Conservation (phyloP, 805 yeast species). For the Saccharomycopsis lassenensis region DNA sequence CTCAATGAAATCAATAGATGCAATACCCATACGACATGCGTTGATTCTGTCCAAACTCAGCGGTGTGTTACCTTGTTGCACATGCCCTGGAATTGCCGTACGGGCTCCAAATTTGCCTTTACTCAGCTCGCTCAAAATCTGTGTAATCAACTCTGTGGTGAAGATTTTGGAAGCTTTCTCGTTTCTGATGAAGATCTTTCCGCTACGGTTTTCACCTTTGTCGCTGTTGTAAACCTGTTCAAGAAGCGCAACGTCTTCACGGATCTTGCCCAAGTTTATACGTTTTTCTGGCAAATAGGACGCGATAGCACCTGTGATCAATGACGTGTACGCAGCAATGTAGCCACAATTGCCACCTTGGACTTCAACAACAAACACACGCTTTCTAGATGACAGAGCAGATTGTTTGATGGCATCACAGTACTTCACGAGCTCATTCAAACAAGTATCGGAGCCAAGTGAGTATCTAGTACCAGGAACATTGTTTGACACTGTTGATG, state of each 20-base stretch:
- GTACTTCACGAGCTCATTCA: conserved; percentile 57
- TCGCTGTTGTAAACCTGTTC: conserved; percentile 49
- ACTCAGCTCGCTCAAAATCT: conserved; percentile 50
- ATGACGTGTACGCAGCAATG: conserved; percentile 57
- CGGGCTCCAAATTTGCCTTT: conserved; percentile 61
- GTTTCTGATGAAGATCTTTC: conserved; percentile 58
- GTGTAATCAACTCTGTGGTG: conserved; percentile 58
- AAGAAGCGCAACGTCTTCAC: conserved; percentile 53
- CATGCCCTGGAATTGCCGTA: conserved; percentile 80
- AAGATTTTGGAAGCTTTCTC: conserved; percentile 54
- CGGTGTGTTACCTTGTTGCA: conserved; percentile 76
- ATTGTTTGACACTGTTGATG: conserved; percentile 71
- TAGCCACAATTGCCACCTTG: conserved; percentile 84
- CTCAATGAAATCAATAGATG: conserved; percentile 62
- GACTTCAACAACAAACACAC: conserved; percentile 72
- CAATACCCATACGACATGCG: conserved; percentile 61
- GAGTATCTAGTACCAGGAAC: conserved; percentile 80
- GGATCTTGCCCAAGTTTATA: conserved; percentile 46
- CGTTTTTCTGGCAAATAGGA: conserved; percentile 71
- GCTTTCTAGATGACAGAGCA: conserved; percentile 67
- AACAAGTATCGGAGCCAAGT: conserved; percentile 64
- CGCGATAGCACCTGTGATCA: conserved; percentile 64
- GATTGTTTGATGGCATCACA: conserved; percentile 74
- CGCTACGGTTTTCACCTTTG: conserved; percentile 55
- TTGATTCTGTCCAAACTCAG: conserved; percentile 68